Percentiles rank a stretch among this genome's conserved stretches.
Evolutionary conservation across 2,329 filamentous ascomycete species (phyloP).

Genomic region (Zelopaecilomyces penicillatus): DNA sequence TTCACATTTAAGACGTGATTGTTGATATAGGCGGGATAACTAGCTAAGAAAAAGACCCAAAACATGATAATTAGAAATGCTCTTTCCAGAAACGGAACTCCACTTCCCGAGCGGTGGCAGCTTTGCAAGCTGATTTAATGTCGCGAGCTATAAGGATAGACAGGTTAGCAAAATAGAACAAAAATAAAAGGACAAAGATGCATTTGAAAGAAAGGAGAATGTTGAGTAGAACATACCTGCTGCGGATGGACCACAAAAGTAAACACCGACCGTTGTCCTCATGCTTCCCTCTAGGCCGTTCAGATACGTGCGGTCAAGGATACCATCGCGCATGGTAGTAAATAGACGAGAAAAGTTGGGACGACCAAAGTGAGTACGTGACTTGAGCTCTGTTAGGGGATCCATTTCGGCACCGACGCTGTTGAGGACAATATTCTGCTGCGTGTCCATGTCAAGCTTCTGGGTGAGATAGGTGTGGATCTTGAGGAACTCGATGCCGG

Average conservation of each 20-base stretch:
- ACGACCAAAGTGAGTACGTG: slow-evolving; percentile 87
- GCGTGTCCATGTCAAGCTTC: slow-evolving; percentile 81
- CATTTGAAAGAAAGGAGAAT: neutral
- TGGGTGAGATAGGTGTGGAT: slow-evolving; percentile 98
- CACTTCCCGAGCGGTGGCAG: slow-evolving; percentile 67
- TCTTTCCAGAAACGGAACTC: slow-evolving; percentile 99
- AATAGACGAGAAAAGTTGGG: slow-evolving; percentile 82
- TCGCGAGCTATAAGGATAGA: slow-evolving; percentile 54
- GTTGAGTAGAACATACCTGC: slow-evolving; percentile 38
- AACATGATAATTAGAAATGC: slow-evolving; percentile 52
- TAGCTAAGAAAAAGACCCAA: neutral
- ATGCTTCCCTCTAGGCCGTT: slow-evolving; percentile 67
- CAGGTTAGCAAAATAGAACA: slow-evolving; percentile 23
- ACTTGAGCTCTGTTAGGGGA: slow-evolving; percentile 83
- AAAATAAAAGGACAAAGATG: neutral
- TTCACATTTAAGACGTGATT: neutral
- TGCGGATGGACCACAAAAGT: slow-evolving; percentile 87
- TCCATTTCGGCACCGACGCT: slow-evolving; percentile 82
- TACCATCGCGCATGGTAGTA: slow-evolving; percentile 76
- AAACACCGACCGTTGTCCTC: slow-evolving; percentile 85
- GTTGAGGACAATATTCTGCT: slow-evolving; percentile 95
- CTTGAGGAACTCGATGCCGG: slow-evolving; percentile 77
- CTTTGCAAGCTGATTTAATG: slow-evolving; percentile 74
- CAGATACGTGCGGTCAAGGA: slow-evolving; percentile 78
- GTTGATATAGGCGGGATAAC: neutral